Evolutionary conservation across 441 rosid genomes (phyloP).

Genomic region (Populus hybrid): DNA sequence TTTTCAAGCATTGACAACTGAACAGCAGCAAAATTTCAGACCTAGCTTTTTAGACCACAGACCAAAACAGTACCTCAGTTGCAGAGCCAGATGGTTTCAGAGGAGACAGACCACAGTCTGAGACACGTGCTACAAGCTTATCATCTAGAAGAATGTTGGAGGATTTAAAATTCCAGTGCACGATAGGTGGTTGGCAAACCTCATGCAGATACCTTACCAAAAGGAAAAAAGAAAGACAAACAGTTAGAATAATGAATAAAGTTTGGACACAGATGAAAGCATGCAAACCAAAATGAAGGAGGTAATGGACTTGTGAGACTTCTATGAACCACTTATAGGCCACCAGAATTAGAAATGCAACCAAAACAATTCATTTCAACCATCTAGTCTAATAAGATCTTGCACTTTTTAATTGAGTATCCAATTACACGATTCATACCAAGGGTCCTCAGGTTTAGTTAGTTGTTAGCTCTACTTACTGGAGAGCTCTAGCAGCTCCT

Average conservation of each 20-base stretch:
- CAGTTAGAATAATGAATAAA: slow-evolving; percentile 7
- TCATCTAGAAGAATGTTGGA: slow-evolving; percentile 73
- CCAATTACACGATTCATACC: neutral
- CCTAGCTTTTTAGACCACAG: neutral
- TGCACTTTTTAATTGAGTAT: neutral
- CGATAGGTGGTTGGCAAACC: slow-evolving; percentile 70
- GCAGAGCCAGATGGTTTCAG: slow-evolving; percentile 46
- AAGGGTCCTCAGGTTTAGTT: slow-evolving; percentile 1
- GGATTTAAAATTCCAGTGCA: slow-evolving; percentile 75
- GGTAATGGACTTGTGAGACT: neutral
- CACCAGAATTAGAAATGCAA: neutral
- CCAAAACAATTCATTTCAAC: neutral
- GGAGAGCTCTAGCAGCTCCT: slow-evolving; percentile 80
- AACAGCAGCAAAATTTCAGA: neutral
- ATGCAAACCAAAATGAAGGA: slow-evolving; percentile 11
- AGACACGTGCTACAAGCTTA: slow-evolving; percentile 55
- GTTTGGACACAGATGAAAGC: slow-evolving; percentile 12
- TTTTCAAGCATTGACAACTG: slow-evolving; percentile 1
- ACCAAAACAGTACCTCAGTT: slow-evolving; percentile 45
- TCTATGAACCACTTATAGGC: neutral
- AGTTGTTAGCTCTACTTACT: slow-evolving; percentile 49
- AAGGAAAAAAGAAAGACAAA: slow-evolving; percentile 2
- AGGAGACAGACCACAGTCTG: slow-evolving; percentile 78
- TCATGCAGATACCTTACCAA: slow-evolving; percentile 76
- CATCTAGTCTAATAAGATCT: neutral